These are phyloP conservation scores for Eucalyptus marginata DNA, from an alignment of 345 rosid genomes.

Conservation along the genomic window DNA sequence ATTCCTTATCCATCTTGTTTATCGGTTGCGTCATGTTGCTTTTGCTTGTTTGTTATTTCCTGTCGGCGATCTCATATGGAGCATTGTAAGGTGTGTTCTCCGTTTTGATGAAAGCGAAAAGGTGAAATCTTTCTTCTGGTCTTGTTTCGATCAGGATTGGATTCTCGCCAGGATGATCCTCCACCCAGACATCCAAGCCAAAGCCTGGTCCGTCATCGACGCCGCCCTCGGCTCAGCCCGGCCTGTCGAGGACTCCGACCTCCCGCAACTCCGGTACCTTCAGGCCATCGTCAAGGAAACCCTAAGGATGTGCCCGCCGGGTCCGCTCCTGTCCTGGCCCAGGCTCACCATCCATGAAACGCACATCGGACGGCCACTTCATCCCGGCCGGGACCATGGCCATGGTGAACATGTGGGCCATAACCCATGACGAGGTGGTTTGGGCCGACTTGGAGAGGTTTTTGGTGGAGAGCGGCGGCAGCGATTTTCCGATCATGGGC, in stretches of 20 bases:
- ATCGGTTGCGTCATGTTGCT: neutral
- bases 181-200: conserved; percentile 44
- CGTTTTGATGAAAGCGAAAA: neutral
- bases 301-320: conserved; percentile 67
- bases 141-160: conserved; percentile 23
- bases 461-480: too few species aligned
- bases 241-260: conserved; percentile 40
- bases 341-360: conserved; percentile 66
- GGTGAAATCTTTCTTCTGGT: neutral
- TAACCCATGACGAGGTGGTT: too few species aligned
- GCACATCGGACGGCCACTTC: conserved; percentile 28
- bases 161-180: conserved; percentile 47
- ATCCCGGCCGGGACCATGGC: conserved; percentile 74
- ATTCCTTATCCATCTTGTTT: neutral
- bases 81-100: too few species aligned
- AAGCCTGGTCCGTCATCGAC: conserved; percentile 49
- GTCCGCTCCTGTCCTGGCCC: conserved; percentile 92
- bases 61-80: neutral
- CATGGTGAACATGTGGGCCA: conserved; percentile 25
- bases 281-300: conserved; percentile 69
- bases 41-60: neutral
- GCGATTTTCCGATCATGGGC: too few species aligned
- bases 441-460: neutral
- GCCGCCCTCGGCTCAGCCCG: conserved; percentile 7
- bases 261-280: conserved; percentile 38